These are phyloP conservation scores for Acanthamoeba royreba DNA, from an alignment of 208 protist genomes.

Conservation along the genomic window DNA sequence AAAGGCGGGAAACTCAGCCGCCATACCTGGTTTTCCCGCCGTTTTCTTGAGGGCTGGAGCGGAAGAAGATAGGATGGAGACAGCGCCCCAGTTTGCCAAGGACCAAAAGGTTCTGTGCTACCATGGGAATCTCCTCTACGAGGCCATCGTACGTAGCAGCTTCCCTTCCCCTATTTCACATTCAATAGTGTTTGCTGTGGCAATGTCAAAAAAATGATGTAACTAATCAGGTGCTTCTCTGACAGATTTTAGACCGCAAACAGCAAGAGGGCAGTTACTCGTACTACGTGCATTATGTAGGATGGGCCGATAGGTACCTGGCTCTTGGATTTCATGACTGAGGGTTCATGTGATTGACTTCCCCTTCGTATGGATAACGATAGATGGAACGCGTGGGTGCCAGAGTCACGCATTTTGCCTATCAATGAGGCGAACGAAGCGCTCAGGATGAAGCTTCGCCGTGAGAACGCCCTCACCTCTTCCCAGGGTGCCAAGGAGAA, in stretches of 20 bases:
- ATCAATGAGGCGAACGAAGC: background rate
- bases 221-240: no score
- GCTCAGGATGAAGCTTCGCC: background rate
- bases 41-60: no score
- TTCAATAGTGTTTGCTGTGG: no score
- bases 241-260: background rate
- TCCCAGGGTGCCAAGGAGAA: background rate
- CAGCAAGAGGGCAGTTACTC: background rate
- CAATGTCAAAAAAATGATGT: no score
- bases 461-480: background rate
- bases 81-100: no score
- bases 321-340: no score
- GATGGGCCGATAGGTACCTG: background rate
- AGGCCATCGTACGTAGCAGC: background rate
- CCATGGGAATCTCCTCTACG: background rate
- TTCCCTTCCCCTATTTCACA: no score
- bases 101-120: background rate
- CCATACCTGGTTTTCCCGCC: no score
- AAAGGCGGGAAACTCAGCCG: no score
- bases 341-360: no score
- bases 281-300: background rate
- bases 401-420: background rate
- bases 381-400: constrained; percentile 1
- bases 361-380: no score
- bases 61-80: no score